Evolutionary conservation across 2,329 filamentous ascomycete species (phyloP), one percentile per base, ranked within the genome.

Genomic region (Zopfia rhizophila): DNA sequence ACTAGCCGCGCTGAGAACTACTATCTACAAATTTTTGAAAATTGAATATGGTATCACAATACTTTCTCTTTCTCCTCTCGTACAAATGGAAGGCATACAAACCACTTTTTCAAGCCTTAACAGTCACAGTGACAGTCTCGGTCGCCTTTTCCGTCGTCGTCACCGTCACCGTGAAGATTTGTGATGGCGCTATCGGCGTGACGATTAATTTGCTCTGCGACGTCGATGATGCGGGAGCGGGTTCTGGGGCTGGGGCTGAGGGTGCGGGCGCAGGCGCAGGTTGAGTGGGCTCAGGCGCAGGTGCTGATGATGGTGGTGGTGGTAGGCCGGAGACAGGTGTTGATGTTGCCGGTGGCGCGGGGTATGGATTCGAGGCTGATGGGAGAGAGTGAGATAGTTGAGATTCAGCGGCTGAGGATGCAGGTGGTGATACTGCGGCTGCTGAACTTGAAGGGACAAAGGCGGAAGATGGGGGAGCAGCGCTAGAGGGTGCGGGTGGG

Each of bases 111-210:
- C n/a, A n/a, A n/a, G n/a, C n/a, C n/a, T n/a, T 65, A 2, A 62
- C 54, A 0, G 63, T 71, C 31, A 43, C 45, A 12, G 49, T 53
- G 29, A 66, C 66, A 39, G 58, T 68, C 45, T 60, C 61, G 8
- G 60, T 70, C 16, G 42, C 41, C 22, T 17, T 45, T 25, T 56
- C 57, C 2, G 49, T 57, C 1, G 35, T 33, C 11, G 66, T 69
- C 7, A 59, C 62, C 1, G 68, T 70, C 12, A 71, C 53, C 0
- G 66, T 69, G n/a, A 70, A 68, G 0, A 69, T 51, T 45, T 68
- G 65, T 30, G 55, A 63, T 3, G 59, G 56, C 21, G 63, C 53
- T 38, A 70, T 69, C 3, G 64, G 65, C 13, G 63, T 68, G 10
- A 68, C 62, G 22, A 70, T 61, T n/a, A 70, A 28, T 5, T 59